These are phyloP conservation scores for Cotoneaster glaucophyllus DNA, from an alignment of 306 rosid species.

Conservation along the genomic window DNA sequence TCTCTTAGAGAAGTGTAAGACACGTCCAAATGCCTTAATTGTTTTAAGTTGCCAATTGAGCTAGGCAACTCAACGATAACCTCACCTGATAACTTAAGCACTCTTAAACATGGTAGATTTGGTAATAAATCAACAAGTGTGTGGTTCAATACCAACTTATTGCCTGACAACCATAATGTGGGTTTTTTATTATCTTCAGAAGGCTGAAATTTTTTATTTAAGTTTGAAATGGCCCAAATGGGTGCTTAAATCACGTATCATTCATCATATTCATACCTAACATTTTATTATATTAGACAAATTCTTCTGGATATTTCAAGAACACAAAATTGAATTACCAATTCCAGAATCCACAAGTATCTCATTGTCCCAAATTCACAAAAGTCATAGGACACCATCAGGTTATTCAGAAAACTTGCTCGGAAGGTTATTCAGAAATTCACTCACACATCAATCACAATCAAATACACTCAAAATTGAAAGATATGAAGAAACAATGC, in stretches of 20 bases:
- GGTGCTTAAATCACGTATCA: not conserved
- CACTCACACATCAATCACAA: not conserved
- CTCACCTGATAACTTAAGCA: no score
- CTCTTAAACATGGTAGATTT: no score
- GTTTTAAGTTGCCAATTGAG: no score
- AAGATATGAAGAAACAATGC: not conserved
- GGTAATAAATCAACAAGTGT: no score
- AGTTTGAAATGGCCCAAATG: not conserved
- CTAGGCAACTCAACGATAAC: no score
- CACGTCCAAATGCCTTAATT: no score
- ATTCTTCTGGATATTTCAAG: not conserved
- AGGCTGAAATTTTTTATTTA: no score
- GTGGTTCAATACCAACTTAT: no score
- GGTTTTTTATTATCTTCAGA: not conserved
- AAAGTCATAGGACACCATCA: not conserved
- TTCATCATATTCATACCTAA: not conserved
- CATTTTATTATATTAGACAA: not conserved
- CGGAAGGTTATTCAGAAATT: not conserved
- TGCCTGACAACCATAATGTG: not conserved
- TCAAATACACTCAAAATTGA: not conserved
- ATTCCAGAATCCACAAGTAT: not conserved
- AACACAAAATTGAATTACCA: not conserved
- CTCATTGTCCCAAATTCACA: not conserved
- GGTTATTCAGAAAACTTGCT: not conserved
- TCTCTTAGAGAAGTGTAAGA: accelerated